These are phyloP conservation scores for Leccinum pellstonianum DNA, from an alignment of 768 basidiomycete genomes.

Conservation along the genomic window DNA sequence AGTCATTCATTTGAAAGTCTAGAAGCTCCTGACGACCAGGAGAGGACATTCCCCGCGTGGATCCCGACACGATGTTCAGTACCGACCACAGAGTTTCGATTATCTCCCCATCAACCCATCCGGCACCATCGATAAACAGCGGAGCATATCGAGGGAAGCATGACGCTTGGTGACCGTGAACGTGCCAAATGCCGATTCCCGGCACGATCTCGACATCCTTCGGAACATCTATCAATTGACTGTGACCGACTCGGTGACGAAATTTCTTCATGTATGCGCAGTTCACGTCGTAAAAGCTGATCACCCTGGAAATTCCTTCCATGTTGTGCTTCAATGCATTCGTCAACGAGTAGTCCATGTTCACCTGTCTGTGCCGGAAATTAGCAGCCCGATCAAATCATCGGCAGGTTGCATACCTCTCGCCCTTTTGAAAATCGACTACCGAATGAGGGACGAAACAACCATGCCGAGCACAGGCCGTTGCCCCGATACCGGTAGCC, in stretches of 20 bases:
- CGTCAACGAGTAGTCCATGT: slow-evolving; percentile 7
- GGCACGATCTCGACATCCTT: no score
- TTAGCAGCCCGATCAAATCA: background rate
- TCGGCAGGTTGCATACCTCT: background rate
- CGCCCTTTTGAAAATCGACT: slow-evolving; percentile 32
- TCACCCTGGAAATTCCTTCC: accelerated
- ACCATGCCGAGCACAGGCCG: background rate
- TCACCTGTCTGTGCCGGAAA: slow-evolving; percentile 3
- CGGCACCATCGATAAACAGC: background rate
- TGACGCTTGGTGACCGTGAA: slow-evolving; percentile 25
- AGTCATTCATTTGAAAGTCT: slow-evolving; percentile 13
- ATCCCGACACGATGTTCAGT: background rate
- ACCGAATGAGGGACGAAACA: slow-evolving; percentile 28
- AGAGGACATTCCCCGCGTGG: background rate
- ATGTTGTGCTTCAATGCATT: slow-evolving; percentile 4
- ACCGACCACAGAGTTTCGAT: slow-evolving; percentile 8
- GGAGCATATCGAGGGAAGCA: slow-evolving; percentile 17
- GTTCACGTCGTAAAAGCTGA: slow-evolving; percentile 8
- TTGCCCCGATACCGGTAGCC: background rate
- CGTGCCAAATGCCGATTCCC: slow-evolving; percentile 18
- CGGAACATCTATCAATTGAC: no score
- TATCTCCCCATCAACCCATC: background rate
- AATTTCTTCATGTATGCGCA: slow-evolving; percentile 7
- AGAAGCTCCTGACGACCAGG: background rate
- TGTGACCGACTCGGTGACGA: no score